Conservation (phyloP, 768 basidiomycete genomes). For the Kwoniella europaea region DNA sequence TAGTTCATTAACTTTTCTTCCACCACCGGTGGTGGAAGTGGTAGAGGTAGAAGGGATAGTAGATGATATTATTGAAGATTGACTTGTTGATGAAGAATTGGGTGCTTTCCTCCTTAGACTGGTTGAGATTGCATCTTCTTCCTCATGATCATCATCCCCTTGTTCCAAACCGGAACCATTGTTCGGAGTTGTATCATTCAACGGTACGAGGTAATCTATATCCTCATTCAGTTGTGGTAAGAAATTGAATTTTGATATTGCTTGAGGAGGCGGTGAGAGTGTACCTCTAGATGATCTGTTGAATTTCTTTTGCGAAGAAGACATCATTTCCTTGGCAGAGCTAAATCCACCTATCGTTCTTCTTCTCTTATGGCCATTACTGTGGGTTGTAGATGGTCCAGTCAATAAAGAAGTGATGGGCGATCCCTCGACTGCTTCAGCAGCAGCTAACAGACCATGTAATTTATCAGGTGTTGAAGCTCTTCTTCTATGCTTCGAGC, state of each 20-base stretch:
- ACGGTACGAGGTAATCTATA: constrained; percentile 31
- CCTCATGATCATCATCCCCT: neutral
- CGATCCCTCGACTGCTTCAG: constrained; percentile 46
- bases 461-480: constrained; percentile 44
- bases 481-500: constrained; percentile 14
- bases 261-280: constrained; percentile 24
- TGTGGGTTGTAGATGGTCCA: neutral
- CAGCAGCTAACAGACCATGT: constrained; percentile 46
- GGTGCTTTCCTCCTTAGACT: constrained; percentile 10
- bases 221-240: constrained; percentile 26
- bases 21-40: constrained; percentile 1
- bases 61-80: constrained; percentile 30
- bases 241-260: constrained; percentile 10
- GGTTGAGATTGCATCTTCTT: constrained; percentile 30
- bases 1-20: constrained; percentile 44
- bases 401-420: constrained; percentile 39
- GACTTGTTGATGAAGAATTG: constrained; percentile 25
- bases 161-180: neutral
- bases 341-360: constrained; percentile 45
- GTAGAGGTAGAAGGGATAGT: constrained; percentile 17
- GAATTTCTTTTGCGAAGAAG: constrained; percentile 10
- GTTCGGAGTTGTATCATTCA: constrained; percentile 27
- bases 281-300: constrained; percentile 26
- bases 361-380: constrained; percentile 38
- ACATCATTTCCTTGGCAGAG: constrained; percentile 35